phyloP scores from a whole-genome alignment of 2,329 filamentous ascomycete species.

The Acephala macrosclerotiorum region DNA sequence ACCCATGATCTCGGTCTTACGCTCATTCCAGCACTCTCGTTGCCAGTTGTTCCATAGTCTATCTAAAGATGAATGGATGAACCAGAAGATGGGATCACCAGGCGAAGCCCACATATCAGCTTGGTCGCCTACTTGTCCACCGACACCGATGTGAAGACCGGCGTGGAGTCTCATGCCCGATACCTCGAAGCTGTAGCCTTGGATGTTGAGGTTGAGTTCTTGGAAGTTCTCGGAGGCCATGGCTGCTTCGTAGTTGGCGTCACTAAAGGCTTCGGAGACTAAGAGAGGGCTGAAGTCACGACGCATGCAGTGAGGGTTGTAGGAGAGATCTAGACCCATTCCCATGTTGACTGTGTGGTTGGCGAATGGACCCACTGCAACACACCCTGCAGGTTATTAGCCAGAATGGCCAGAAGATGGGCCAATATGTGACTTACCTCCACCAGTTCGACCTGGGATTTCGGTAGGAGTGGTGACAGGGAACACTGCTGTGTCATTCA shows the following conservation, averaged over 20 bases:
- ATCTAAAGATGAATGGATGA: slow-evolving; percentile 37
- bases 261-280: slow-evolving; percentile 30
- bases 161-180: slow-evolving; percentile 38
- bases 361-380: slow-evolving; percentile 50
- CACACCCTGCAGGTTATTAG: slow-evolving; percentile 49
- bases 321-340: slow-evolving; percentile 24
- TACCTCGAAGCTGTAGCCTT: slow-evolving; percentile 36
- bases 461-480: slow-evolving; percentile 8
- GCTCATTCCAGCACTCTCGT: slow-evolving; percentile 38
- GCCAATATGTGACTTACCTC: slow-evolving; percentile 16
- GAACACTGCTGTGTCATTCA: slow-evolving; percentile 1
- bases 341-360: slow-evolving; percentile 22
- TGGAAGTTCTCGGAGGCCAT: slow-evolving; percentile 37
- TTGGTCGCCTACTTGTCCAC: slow-evolving; percentile 44
- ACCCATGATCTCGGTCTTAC: slow-evolving; percentile 43
- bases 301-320: slow-evolving; percentile 45
- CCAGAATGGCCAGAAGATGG: background rate
- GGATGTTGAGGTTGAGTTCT: slow-evolving; percentile 42
- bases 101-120: slow-evolving; percentile 41
- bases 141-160: slow-evolving; percentile 41
- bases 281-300: slow-evolving; percentile 43
- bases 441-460: slow-evolving; percentile 25
- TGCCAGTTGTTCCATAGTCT: slow-evolving; percentile 45
- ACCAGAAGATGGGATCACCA: slow-evolving; percentile 48
- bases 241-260: slow-evolving; percentile 21